Conservation (phyloP, 306 rosid species). For the Trifolium repens region DNA sequence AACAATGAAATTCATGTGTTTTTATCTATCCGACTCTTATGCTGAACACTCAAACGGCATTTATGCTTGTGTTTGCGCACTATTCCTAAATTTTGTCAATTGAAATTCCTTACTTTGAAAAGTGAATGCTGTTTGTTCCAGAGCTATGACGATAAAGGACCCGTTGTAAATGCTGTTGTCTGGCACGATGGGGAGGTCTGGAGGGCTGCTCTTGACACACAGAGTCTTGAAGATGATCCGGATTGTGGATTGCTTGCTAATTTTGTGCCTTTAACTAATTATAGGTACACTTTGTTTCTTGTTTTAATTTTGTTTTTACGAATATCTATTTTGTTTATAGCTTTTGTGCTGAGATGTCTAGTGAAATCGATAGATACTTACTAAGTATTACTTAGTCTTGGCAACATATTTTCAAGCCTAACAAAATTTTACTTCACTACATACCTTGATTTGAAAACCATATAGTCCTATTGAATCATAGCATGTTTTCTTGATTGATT, state of each 20-base stretch:
- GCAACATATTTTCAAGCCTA: not conserved
- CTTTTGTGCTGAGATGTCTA: constrained; percentile 20
- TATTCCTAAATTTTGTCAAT: not conserved
- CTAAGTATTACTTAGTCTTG: not conserved
- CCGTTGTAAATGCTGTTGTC: constrained; percentile 87
- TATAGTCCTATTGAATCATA: constrained; percentile 23
- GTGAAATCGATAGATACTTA: constrained; percentile 28
- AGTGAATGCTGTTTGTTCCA: constrained; percentile 46
- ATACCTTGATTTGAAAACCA: constrained; percentile 15
- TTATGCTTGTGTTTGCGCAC: constrained; percentile 17
- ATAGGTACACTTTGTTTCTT: constrained; percentile 61
- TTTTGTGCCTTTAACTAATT: constrained; percentile 83
- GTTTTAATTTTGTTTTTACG: constrained; percentile 31
- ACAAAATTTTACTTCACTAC: constrained; percentile 14
- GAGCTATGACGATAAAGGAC: constrained; percentile 95
- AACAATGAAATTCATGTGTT: constrained; percentile 18
- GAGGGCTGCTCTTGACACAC: constrained; percentile 96
- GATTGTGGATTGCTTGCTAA: constrained; percentile 80
- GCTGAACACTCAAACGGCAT: constrained; percentile 24
- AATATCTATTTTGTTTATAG: constrained; percentile 33
- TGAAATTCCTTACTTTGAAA: constrained; percentile 34
- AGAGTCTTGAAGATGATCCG: constrained; percentile 79
- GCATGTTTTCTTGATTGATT: constrained; percentile 27
- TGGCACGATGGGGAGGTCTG: constrained; percentile 98
- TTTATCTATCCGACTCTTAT: constrained; percentile 8